phyloP scores from a whole-genome alignment of 495 filamentous ascomycete species.

The Evernia prunastri region DNA sequence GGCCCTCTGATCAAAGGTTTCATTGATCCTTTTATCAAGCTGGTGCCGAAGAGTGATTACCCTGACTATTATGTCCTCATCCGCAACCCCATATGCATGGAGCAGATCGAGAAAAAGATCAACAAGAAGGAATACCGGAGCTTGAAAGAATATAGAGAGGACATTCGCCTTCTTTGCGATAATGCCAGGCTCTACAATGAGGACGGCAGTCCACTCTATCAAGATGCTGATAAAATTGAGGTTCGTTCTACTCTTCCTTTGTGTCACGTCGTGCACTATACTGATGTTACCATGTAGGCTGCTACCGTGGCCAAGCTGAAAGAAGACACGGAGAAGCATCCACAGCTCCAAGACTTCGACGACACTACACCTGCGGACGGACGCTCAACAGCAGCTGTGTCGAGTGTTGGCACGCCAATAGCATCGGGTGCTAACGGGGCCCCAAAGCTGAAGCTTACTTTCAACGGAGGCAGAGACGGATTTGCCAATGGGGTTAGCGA shows the following conservation, averaged over 20 bases:
- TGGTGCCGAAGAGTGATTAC: slow-evolving; percentile 80
- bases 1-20: slow-evolving; percentile 60
- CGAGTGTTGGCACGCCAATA: slow-evolving; percentile 64
- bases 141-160: slow-evolving; percentile 69
- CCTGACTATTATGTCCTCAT: slow-evolving; percentile 94
- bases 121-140: slow-evolving; percentile 86
- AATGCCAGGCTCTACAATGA: slow-evolving; percentile 97
- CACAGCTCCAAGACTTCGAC: slow-evolving; percentile 69
- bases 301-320: slow-evolving; percentile 61
- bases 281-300: slow-evolving; percentile 37
- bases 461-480: slow-evolving; percentile 44
- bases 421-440: slow-evolving; percentile 47
- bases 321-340: slow-evolving; percentile 62
- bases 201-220: slow-evolving; percentile 81
- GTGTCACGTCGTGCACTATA: not conserved
- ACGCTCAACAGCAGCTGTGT: slow-evolving; percentile 57
- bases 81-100: slow-evolving; percentile 84
- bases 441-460: slow-evolving; percentile 53
- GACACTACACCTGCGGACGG: slow-evolving; percentile 49
- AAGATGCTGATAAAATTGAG: slow-evolving; percentile 90
- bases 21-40: slow-evolving; percentile 89
- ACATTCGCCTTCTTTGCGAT: slow-evolving; percentile 74
- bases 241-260: slow-evolving; percentile 43
- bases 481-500: slow-evolving; percentile 33
- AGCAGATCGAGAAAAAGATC: slow-evolving; percentile 85